Conservation (phyloP, 2,329 filamentous ascomycete species). For the Tolypocladium cylindrosporum region DNA sequence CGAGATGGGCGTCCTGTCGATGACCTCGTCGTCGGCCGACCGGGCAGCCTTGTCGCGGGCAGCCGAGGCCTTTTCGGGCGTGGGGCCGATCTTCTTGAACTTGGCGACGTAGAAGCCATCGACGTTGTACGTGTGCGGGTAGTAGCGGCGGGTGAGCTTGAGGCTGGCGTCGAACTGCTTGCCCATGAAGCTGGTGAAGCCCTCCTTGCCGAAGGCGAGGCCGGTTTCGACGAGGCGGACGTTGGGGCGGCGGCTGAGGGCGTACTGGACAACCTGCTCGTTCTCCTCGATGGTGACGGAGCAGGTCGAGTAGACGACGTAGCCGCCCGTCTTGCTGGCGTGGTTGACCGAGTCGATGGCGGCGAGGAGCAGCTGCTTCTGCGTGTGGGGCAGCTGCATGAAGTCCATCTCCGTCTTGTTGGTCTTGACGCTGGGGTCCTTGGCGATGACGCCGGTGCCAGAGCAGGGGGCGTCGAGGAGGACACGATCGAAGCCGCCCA, state of each 20-base stretch:
- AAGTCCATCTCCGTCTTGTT: constrained; percentile 97
- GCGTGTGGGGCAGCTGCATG: constrained; percentile 81
- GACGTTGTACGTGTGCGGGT: constrained; percentile 87
- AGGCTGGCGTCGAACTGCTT: constrained; percentile 85
- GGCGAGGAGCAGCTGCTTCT: constrained; percentile 86
- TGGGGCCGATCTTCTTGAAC: constrained; percentile 83
- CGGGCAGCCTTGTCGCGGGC: constrained; percentile 21
- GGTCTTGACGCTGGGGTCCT: constrained; percentile 94
- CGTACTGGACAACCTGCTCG: constrained; percentile 89
- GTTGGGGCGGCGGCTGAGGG: constrained; percentile 82
- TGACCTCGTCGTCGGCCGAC: constrained; percentile 29
- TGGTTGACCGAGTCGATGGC: constrained; percentile 95
- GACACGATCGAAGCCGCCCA: constrained; percentile 92
- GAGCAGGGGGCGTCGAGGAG: constrained; percentile 92
- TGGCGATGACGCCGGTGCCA: constrained; percentile 93
- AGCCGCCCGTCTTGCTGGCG: constrained; percentile 82
- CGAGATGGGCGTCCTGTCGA: constrained; percentile 62
- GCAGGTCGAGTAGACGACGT: constrained; percentile 94
- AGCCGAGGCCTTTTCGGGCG: constrained; percentile 41
- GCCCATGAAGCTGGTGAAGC: constrained; percentile 82
- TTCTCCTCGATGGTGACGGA: constrained; percentile 86
- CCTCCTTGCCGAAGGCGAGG: constrained; percentile 81
- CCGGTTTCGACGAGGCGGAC: constrained; percentile 89
- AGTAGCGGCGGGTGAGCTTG: constrained; percentile 75
- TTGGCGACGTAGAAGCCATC: constrained; percentile 98